Conservation (phyloP, 192 early-diverging fungal genomes). For the Anaeromyces robustus region DNA sequence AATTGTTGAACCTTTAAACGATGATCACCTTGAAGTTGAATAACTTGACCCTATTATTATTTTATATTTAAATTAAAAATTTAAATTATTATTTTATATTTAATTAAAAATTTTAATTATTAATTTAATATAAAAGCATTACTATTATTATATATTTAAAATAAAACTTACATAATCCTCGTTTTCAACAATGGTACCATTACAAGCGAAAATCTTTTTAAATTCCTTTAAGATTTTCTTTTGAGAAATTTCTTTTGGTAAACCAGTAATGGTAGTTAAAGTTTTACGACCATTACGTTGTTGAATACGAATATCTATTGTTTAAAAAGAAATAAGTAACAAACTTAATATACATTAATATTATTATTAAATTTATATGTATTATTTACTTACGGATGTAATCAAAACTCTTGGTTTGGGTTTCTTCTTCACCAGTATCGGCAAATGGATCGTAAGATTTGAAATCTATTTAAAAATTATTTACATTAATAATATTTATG, state of each 20-base stretch:
- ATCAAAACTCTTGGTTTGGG: constrained; percentile 8
- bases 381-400: constrained; percentile 29
- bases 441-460: constrained; percentile 25
- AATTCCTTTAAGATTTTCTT: constrained; percentile 89
- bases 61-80: too few relatives aligned
- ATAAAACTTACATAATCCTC: constrained; percentile 46
- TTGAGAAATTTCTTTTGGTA: constrained; percentile 68
- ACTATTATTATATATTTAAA: too few relatives aligned
- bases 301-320: constrained; percentile 89
- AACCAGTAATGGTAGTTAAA: constrained; percentile 85
- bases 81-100: too few relatives aligned
- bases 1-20: constrained; percentile 67
- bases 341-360: too few relatives aligned
- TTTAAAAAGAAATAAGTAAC: not conserved
- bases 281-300: constrained; percentile 95
- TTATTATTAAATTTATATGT: too few relatives aligned
- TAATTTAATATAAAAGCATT: too few relatives aligned
- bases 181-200: constrained; percentile 85
- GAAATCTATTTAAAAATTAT: constrained; percentile 7
- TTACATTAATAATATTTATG: too few relatives aligned
- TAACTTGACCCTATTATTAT: constrained; percentile 45
- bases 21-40: constrained; percentile 94
- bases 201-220: constrained; percentile 92
- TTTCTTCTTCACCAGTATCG: constrained; percentile 25
- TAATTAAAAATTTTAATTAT: too few relatives aligned